phyloP scores from a whole-genome alignment of 352 stramenopile genomes.

The Nothophytophthora sp. region DNA sequence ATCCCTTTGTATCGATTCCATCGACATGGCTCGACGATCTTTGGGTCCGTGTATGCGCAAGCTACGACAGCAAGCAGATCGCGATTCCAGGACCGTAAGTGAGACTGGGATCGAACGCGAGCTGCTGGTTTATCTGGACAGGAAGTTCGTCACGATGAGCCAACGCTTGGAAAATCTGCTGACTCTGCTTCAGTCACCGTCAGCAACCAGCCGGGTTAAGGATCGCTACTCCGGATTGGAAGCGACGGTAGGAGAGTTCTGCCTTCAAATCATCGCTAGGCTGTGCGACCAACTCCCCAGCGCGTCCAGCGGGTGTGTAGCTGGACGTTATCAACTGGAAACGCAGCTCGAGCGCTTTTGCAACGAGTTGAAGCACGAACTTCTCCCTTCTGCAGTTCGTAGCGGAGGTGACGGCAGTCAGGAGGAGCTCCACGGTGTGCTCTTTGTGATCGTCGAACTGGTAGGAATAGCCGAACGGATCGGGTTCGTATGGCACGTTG shows the following conservation, averaged over 20 bases:
- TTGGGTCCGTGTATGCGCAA: constrained; percentile 37
- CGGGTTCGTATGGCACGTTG: constrained; percentile 41
- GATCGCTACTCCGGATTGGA: constrained; percentile 30
- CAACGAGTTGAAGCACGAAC: constrained; percentile 25
- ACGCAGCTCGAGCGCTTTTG: constrained; percentile 48
- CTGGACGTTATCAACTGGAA: constrained; percentile 30
- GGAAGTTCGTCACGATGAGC: constrained; percentile 22
- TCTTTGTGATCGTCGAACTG: constrained; percentile 33
- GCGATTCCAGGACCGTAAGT: background rate
- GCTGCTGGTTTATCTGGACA: constrained; percentile 34
- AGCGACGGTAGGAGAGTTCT: constrained; percentile 52
- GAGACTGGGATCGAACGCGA: constrained; percentile 38
- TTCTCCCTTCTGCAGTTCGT: constrained; percentile 12
- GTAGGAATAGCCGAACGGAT: constrained; percentile 51
- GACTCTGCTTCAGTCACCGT: background rate
- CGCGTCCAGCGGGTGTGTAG: constrained; percentile 22
- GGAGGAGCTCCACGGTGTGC: background rate
- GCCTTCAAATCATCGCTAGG: constrained; percentile 46
- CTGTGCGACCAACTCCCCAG: constrained; percentile 57
- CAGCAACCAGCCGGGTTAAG: background rate
- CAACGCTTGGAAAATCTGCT: constrained; percentile 18
- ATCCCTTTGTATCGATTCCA: constrained; percentile 40
- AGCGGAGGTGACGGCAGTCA: background rate
- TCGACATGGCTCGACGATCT: constrained; percentile 42
- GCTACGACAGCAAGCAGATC: constrained; percentile 8